These are phyloP conservation scores for Exophiala phaeomuriformis DNA, from an alignment of 2,329 filamentous ascomycete genomes.

Conservation along the genomic window DNA sequence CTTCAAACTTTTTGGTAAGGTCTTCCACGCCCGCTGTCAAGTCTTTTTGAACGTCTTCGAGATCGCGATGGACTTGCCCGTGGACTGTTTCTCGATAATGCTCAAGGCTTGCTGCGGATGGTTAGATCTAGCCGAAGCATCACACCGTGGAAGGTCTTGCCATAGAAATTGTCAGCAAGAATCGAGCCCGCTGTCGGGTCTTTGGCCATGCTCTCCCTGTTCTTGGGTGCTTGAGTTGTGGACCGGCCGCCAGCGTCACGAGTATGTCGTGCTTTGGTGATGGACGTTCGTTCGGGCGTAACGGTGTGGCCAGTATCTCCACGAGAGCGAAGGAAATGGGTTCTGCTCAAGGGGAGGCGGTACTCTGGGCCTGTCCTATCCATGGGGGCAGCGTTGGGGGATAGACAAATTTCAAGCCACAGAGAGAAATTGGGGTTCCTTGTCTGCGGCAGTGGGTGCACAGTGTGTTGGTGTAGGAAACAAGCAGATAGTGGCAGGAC, in stretches of 20 bases:
- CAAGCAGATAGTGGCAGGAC: no score
- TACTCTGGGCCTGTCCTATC: background rate
- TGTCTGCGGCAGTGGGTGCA: no score
- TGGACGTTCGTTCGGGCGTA: background rate
- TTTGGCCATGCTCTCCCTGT: slow-evolving; percentile 1
- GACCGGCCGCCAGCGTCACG: background rate
- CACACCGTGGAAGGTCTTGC: background rate
- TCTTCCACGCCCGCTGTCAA: slow-evolving; percentile 7
- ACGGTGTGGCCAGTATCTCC: background rate
- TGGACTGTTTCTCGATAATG: slow-evolving; percentile 14
- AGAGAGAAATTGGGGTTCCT: no score
- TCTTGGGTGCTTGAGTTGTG: slow-evolving; percentile 3
- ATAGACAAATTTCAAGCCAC: no score
- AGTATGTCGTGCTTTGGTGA: background rate
- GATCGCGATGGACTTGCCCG: slow-evolving; percentile 1
- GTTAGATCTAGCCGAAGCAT: slow-evolving; percentile 1
- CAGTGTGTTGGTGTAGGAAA: no score
- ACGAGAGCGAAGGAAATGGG: slow-evolving; percentile 1
- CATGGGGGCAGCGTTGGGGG: no score
- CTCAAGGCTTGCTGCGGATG: slow-evolving; percentile 12
- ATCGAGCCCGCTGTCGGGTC: background rate
- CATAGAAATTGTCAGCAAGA: slow-evolving; percentile 14
- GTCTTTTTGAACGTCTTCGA: slow-evolving; percentile 4
- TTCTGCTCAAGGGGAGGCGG: no score
- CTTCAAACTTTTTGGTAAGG: slow-evolving; percentile 10